phyloP scores from a whole-genome alignment of 169 alveolate genomes.

The Amoebophrya sp. region DNA sequence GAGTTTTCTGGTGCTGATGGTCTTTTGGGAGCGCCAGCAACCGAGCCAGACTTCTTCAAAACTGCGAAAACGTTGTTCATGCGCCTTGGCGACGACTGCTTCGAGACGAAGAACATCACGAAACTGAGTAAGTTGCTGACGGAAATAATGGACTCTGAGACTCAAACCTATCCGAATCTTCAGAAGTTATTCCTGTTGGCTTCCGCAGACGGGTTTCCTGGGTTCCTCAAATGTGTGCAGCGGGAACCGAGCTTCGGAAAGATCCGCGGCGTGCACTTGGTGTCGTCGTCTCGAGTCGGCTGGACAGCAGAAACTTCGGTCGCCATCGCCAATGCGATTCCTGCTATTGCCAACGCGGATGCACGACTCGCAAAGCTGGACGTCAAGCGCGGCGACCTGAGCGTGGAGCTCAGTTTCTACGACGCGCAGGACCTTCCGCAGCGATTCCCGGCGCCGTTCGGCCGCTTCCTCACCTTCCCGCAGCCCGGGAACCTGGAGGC shows the following conservation, averaged over 20 bases:
- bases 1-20: neutral
- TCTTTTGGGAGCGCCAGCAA: no score
- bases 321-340: neutral
- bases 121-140: neutral
- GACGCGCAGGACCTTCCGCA: neutral
- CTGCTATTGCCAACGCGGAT: neutral
- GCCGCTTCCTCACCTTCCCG: conserved; percentile 20
- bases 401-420: neutral
- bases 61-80: no score
- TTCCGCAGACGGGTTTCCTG: neutral
- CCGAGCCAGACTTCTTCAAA: no score
- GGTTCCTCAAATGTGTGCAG: neutral
- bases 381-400: neutral
- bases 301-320: neutral
- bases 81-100: neutral
- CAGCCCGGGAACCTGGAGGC: conserved; percentile 25
- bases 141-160: neutral
- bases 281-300: neutral
- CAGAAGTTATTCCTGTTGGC: neutral
- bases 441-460: neutral
- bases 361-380: neutral
- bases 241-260: neutral
- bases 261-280: conserved; percentile 16
- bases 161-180: neutral
- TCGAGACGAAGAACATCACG: neutral